Conservation (phyloP, 352 stramenopile genomes). For the Globisporangium rhizosaccharum region DNA sequence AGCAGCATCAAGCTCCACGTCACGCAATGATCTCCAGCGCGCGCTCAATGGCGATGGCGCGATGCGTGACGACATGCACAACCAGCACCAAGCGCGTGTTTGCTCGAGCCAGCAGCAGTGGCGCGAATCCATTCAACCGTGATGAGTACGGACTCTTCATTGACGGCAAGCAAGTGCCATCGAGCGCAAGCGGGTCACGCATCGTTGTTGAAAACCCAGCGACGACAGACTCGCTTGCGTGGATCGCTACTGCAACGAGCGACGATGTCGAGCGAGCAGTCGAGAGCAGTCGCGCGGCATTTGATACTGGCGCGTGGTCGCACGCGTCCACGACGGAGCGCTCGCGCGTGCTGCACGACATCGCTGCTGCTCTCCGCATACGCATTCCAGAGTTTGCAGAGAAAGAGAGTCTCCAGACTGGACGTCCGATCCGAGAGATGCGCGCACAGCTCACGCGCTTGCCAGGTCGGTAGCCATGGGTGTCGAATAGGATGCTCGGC, state of each 20-base stretch:
- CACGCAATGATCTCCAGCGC: too few relatives aligned
- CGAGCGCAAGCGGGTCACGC: conserved; percentile 11
- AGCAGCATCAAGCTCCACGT: too few relatives aligned
- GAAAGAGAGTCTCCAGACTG: conserved; percentile 57
- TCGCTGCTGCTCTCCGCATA: conserved; percentile 29
- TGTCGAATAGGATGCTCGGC: not conserved
- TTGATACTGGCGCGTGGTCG: conserved; percentile 29
- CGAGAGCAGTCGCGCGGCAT: conserved; percentile 22
- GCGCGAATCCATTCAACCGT: conserved; percentile 16
- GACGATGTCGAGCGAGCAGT: conserved; percentile 35
- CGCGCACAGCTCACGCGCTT: conserved; percentile 39
- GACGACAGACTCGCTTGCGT: conserved; percentile 35
- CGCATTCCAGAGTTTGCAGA: conserved; percentile 41
- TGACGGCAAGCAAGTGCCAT: conserved; percentile 13
- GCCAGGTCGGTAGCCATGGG: conserved; percentile 15
- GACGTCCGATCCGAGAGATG: conserved; percentile 59
- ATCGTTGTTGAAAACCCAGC: conserved; percentile 45
- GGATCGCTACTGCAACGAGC: conserved; percentile 23
- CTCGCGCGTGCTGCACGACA: conserved; percentile 31
- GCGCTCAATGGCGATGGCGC: too few relatives aligned
- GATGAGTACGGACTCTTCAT: conserved; percentile 44
- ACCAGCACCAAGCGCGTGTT: not conserved
- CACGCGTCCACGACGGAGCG: conserved; percentile 24
- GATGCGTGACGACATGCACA: not conserved
- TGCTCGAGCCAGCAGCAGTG: not conserved